Percentiles rank a stretch among this genome's conserved stretches.
These are phyloP conservation scores for Metschnikowia drakensbergensis DNA, from an alignment of 805 yeast species.

Conservation along the genomic window DNA sequence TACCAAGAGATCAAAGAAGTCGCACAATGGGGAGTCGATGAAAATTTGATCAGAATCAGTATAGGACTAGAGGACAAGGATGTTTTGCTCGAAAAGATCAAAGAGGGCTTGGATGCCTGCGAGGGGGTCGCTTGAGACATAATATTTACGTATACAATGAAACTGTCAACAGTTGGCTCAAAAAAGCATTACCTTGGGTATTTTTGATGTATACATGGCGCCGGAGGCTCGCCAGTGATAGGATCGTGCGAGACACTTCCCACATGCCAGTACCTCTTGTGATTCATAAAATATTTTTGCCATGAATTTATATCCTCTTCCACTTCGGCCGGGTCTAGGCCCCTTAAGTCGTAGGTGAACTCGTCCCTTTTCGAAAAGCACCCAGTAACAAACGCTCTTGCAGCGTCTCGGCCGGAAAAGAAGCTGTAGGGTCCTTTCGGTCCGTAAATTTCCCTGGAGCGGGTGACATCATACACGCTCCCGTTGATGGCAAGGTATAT, in stretches of 20 bases:
- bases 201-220: conserved; percentile 36
- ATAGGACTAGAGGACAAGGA: conserved; percentile 77
- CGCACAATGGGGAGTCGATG: conserved; percentile 78
- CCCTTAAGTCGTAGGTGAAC: conserved; percentile 63
- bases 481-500: conserved; percentile 60
- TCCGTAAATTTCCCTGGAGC: conserved; percentile 50
- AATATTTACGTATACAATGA: too few species aligned
- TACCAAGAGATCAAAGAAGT: conserved; percentile 76
- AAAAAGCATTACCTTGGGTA: conserved; percentile 8
- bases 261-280: conserved; percentile 56
- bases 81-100: conserved; percentile 37
- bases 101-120: conserved; percentile 15
- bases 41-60: conserved; percentile 72
- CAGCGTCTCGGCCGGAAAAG: conserved; percentile 64
- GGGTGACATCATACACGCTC: conserved; percentile 59
- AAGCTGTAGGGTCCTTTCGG: conserved; percentile 53
- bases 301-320: conserved; percentile 43
- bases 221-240: conserved; percentile 47
- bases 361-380: conserved; percentile 55
- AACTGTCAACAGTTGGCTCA: too few species aligned
- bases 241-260: conserved; percentile 51
- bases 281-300: conserved; percentile 47
- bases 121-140: neutral
- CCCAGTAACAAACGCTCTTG: conserved; percentile 69
- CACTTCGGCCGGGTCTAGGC: conserved; percentile 44